A percentile compares a stretch with the other conserved stretches of the same genome.
These are phyloP conservation scores for Cystofilobasidium capitatum DNA, from an alignment of 768 basidiomycete genomes.

Conservation along the genomic window DNA sequence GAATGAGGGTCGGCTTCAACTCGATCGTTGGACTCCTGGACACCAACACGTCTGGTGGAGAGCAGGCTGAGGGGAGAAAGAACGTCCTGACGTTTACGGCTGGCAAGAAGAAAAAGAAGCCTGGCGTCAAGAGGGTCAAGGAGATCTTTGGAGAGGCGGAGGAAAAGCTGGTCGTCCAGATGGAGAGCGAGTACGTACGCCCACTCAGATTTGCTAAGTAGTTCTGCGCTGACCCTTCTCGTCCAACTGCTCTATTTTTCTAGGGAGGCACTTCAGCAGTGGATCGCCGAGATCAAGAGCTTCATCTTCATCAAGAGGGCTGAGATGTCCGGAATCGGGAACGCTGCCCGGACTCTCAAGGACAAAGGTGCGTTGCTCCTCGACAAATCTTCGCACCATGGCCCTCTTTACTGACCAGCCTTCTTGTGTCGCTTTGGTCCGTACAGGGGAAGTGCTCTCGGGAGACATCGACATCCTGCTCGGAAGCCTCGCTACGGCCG, in stretches of 20 bases:
- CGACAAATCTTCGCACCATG: too few species aligned
- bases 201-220: neutral
- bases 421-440: neutral
- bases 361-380: neutral
- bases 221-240: neutral
- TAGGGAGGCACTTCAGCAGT: neutral
- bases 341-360: neutral
- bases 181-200: neutral
- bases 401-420: too few species aligned
- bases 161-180: neutral
- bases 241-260: neutral
- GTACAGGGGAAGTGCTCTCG: neutral
- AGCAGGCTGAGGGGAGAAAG: neutral
- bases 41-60: neutral
- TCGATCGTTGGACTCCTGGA: neutral
- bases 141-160: slow-evolving; percentile 4
- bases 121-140: neutral
- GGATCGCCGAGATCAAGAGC: neutral
- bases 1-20: neutral
- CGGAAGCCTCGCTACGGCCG: neutral
- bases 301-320: neutral
- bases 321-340: neutral
- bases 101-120: neutral
- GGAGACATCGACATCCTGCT: slow-evolving; percentile 3
- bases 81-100: neutral